A percentile compares a stretch with the other conserved stretches of the same genome.
Conservation (phyloP, 1,139 yeast species). For the Scheffersomyces insectosa region DNA sequence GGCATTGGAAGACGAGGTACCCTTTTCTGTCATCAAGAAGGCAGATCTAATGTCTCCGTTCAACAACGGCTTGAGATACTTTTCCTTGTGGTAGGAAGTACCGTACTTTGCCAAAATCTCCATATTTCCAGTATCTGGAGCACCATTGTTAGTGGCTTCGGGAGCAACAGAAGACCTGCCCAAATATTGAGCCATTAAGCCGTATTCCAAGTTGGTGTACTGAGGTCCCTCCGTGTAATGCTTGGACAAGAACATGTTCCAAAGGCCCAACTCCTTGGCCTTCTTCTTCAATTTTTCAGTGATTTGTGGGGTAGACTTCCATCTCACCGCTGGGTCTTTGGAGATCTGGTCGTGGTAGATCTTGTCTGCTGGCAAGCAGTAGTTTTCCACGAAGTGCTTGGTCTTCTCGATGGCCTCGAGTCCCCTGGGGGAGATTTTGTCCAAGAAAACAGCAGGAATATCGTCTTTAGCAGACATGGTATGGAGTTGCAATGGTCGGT, state of each 20-base stretch:
- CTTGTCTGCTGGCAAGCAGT: slow-evolving; percentile 60
- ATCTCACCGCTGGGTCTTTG: slow-evolving; percentile 43
- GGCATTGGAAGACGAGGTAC: slow-evolving; percentile 67
- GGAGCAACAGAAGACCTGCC: slow-evolving; percentile 61
- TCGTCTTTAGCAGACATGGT: slow-evolving; percentile 38
- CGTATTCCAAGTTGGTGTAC: slow-evolving; percentile 66
- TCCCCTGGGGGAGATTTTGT: slow-evolving; percentile 50
- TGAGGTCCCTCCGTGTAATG: slow-evolving; percentile 65
- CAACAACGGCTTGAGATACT: slow-evolving; percentile 58
- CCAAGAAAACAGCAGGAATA: slow-evolving; percentile 46
- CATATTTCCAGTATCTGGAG: slow-evolving; percentile 81
- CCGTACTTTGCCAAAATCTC: slow-evolving; percentile 67
- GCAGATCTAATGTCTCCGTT: slow-evolving; percentile 66
- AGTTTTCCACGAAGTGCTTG: slow-evolving; percentile 57
- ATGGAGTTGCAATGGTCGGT: background rate
- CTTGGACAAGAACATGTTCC: slow-evolving; percentile 65
- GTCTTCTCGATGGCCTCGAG: slow-evolving; percentile 49
- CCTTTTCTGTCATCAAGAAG: slow-evolving; percentile 70
- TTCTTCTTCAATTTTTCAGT: slow-evolving; percentile 54
- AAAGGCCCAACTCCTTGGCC: slow-evolving; percentile 58
- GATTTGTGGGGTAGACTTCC: slow-evolving; percentile 52
- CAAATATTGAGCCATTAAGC: slow-evolving; percentile 67
- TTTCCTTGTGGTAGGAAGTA: slow-evolving; percentile 48
- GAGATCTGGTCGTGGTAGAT: slow-evolving; percentile 44
- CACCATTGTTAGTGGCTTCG: slow-evolving; percentile 63